These are phyloP conservation scores for Phytomonas francai DNA, from an alignment of 208 protist genomes.

Conservation along the genomic window DNA sequence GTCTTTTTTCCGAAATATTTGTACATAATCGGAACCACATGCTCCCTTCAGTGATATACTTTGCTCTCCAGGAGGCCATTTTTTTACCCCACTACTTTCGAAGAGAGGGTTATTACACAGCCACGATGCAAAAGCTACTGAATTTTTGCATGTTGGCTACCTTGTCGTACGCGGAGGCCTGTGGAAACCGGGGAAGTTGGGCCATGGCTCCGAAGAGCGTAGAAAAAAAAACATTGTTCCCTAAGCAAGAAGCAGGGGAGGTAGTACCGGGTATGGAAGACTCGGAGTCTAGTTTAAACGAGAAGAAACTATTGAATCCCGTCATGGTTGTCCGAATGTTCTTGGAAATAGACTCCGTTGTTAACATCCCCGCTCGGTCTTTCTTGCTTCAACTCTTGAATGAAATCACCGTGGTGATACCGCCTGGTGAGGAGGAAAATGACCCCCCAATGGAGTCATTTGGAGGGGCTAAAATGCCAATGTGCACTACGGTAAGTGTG, in stretches of 20 bases:
- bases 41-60: neutral
- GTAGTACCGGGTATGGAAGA: neutral
- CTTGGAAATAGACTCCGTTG: neutral
- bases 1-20: neutral
- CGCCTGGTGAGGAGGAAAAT: neutral
- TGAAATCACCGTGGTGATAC: neutral
- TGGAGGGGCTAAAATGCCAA: neutral
- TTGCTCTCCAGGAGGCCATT: neutral
- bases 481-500: neutral
- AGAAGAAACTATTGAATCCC: neutral
- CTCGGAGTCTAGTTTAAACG: neutral
- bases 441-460: neutral
- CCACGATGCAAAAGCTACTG: neutral
- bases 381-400: neutral
- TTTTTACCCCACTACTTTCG: neutral
- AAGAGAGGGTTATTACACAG: neutral
- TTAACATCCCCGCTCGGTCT: neutral
- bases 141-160: neutral
- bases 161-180: neutral
- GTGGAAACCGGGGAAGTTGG: neutral
- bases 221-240: neutral
- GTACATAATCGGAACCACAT: neutral
- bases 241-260: neutral
- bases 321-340: neutral
- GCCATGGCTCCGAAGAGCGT: neutral